Percentiles rank a stretch among this genome's conserved stretches.
phyloP scores from a whole-genome alignment of 768 basidiomycete species.

The Botryobasidium botryosum region DNA sequence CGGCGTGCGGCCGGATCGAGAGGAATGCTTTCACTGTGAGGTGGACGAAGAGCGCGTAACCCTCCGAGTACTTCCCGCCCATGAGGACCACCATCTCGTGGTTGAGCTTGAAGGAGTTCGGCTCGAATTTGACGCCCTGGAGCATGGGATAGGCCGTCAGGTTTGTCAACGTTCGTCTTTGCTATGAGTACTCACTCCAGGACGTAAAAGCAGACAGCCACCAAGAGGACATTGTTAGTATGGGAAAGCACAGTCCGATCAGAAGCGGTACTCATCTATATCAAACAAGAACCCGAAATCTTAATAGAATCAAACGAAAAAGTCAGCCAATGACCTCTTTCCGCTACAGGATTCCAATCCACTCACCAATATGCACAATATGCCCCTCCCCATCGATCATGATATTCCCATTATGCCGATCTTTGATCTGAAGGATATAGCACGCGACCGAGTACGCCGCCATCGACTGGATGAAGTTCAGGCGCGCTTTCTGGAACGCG shows the following conservation, averaged over 20 bases:
- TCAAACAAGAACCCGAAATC: constrained; percentile 96
- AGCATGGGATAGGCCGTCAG: neutral
- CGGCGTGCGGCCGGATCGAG: constrained; percentile 84
- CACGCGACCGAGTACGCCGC: constrained; percentile 97
- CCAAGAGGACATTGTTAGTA: no score
- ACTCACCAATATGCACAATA: constrained; percentile 87
- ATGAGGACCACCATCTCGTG: constrained; percentile 98
- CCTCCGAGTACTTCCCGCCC: constrained; percentile 89
- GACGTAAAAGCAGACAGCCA: constrained; percentile 29
- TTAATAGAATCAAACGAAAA: constrained; percentile 18
- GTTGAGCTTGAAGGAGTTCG: constrained; percentile 92
- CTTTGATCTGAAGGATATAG: constrained; percentile 97
- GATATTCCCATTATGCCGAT: constrained; percentile 97
- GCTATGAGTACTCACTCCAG: constrained; percentile 36
- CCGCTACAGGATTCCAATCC: constrained; percentile 15
- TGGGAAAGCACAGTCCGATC: neutral
- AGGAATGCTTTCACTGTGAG: constrained; percentile 94
- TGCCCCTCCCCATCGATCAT: constrained; percentile 99
- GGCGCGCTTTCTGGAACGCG: constrained; percentile 78
- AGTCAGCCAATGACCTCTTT: neutral
- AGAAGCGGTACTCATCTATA: constrained; percentile 63
- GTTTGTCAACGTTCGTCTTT: neutral
- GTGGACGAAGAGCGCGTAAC: constrained; percentile 86
- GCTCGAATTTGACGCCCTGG: constrained; percentile 97
- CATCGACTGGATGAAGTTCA: constrained; percentile 98